Percentiles rank a stretch among this genome's conserved stretches.
phyloP scores from a whole-genome alignment of 202 grass and related monocot species.

The Bolboschoenoplectus hybrid region DNA sequence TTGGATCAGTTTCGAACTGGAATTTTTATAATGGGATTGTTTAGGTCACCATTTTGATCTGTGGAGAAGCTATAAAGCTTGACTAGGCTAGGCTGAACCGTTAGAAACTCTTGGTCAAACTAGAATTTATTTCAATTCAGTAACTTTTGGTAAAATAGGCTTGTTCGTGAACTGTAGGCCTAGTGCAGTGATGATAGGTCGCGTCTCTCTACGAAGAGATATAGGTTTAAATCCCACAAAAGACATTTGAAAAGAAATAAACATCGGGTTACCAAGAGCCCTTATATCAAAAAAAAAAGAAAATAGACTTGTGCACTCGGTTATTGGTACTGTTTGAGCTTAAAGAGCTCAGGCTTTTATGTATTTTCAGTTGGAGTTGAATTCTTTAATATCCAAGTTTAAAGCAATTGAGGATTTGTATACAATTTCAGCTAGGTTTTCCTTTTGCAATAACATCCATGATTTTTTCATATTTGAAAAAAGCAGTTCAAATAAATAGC shows the following conservation, averaged over 20 bases:
- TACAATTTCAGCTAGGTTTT: background rate
- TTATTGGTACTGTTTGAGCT: background rate
- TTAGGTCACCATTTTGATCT: background rate
- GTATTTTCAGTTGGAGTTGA: background rate
- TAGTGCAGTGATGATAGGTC: too few relatives aligned
- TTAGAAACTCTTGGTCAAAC: background rate
- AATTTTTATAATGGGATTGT: background rate
- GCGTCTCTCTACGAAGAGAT: too few relatives aligned
- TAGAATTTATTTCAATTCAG: background rate
- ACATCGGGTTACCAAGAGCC: too few relatives aligned
- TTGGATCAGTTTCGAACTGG: background rate
- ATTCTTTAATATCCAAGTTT: background rate
- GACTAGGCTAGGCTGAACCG: background rate
- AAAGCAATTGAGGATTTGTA: slow-evolving; percentile 12
- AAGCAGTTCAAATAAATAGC: background rate
- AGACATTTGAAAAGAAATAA: too few relatives aligned
- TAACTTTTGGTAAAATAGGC: background rate
- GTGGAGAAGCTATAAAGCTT: background rate
- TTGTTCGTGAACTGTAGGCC: background rate
- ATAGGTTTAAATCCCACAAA: too few relatives aligned
- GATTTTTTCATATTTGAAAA: background rate
- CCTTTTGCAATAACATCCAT: background rate
- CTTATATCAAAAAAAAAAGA: too few relatives aligned
- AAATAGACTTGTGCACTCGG: background rate
- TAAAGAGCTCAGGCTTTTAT: background rate